Evolutionary conservation across 768 basidiomycete genomes (phyloP).

Genomic region (Agaricus subrufescens): DNA sequence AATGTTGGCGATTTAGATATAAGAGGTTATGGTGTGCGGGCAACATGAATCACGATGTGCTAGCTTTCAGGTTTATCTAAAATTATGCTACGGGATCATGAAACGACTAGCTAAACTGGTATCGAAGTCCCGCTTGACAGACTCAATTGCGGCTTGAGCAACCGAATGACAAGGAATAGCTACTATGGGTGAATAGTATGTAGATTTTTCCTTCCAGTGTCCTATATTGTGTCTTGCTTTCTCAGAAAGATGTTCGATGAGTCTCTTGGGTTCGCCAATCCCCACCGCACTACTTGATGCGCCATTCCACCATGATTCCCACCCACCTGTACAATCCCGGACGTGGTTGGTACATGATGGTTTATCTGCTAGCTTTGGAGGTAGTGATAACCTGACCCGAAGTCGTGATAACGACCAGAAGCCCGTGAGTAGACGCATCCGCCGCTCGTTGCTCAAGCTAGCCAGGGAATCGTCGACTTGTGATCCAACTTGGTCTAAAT

Average conservation of each 20-base stretch:
- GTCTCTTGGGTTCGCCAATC: background rate
- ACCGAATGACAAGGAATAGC: background rate
- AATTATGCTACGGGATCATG: background rate
- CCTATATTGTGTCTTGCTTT: too few species aligned
- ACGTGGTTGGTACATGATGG: background rate
- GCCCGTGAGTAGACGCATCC: background rate
- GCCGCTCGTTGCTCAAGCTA: background rate
- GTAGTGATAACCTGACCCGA: background rate
- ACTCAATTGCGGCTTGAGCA: background rate
- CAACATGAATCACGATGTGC: too few species aligned
- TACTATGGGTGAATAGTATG: too few species aligned
- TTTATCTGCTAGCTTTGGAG: background rate
- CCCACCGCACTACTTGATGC: background rate
- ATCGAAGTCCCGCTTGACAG: background rate
- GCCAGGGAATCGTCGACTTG: background rate
- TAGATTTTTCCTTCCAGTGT: too few species aligned
- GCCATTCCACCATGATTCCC: background rate
- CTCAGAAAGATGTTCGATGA: background rate
- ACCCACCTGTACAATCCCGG: background rate
- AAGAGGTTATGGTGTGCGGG: too few species aligned
- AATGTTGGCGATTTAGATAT: too few species aligned
- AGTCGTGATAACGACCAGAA: conserved; percentile 3
- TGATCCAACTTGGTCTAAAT: background rate
- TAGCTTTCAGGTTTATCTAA: background rate
- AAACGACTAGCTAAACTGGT: background rate